Percentiles rank a stretch among this genome's conserved stretches.
phyloP scores from a whole-genome alignment of 1,139 yeast genomes.

The Protomyces pachydermus region DNA sequence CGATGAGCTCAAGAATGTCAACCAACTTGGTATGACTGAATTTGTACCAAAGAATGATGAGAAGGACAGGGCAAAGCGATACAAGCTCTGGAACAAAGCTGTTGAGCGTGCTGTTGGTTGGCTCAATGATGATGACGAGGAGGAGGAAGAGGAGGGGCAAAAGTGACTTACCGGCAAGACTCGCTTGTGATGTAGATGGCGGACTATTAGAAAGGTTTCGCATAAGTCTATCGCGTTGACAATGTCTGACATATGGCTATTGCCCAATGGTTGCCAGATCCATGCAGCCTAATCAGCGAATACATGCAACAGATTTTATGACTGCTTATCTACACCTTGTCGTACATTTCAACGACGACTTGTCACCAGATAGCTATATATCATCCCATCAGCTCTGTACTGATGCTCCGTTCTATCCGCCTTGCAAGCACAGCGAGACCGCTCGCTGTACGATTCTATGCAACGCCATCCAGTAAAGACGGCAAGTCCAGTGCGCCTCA shows the following conservation, averaged over 20 bases:
- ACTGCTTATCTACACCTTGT: no score
- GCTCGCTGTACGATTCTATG: not conserved
- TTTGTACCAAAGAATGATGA: conserved; percentile 60
- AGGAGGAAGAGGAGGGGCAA: not conserved
- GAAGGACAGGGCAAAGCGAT: conserved; percentile 56
- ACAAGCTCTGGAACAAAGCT: conserved; percentile 80
- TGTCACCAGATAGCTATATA: no score
- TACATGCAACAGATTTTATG: no score
- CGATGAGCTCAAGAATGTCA: conserved; percentile 52
- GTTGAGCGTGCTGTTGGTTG: conserved; percentile 73
- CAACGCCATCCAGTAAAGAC: not conserved
- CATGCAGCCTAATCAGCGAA: no score
- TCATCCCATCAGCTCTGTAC: no score
- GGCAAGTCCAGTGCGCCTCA: conserved; percentile 11
- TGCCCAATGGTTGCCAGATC: no score
- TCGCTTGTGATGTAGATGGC: no score
- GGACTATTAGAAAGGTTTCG: no score
- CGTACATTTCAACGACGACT: no score
- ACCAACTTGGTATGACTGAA: conserved; percentile 43
- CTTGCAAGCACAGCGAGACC: not conserved
- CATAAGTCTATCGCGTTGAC: no score
- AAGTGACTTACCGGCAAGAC: not conserved
- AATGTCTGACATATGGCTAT: no score
- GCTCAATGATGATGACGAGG: conserved; percentile 37
- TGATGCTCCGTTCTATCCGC: no score